Evolutionary conservation across 495 filamentous ascomycete species (phyloP).

Genomic region (Lophium mytilinum): DNA sequence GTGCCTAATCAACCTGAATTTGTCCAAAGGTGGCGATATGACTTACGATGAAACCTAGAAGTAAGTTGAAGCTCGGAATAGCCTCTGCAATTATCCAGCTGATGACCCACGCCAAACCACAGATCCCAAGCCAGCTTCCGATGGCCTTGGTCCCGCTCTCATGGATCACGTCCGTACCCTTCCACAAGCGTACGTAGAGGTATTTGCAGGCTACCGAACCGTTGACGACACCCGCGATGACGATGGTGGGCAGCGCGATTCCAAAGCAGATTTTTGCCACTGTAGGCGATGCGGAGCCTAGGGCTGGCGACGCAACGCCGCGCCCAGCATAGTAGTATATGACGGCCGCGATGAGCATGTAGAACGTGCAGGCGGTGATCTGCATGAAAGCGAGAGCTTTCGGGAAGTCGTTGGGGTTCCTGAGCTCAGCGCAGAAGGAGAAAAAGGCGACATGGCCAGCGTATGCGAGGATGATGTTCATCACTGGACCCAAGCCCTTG

Average conservation of each 20-base stretch:
- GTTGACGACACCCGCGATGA: constrained; percentile 65
- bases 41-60: constrained; percentile 30
- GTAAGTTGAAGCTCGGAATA: constrained; percentile 28
- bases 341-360: constrained; percentile 57
- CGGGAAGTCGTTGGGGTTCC: constrained; percentile 47
- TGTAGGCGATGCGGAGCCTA: constrained; percentile 52
- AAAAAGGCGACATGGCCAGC: constrained; percentile 68
- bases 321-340: constrained; percentile 69
- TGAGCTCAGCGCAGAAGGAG: constrained; percentile 70
- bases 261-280: constrained; percentile 71
- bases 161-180: constrained; percentile 13
- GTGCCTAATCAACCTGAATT: neutral
- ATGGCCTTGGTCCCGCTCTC: constrained; percentile 17
- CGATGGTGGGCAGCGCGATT: constrained; percentile 66
- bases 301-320: constrained; percentile 59
- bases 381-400: constrained; percentile 55
- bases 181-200: constrained; percentile 24
- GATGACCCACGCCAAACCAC: constrained; percentile 18
- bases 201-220: constrained; percentile 37
- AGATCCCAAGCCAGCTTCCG: constrained; percentile 27
- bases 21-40: neutral
- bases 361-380: constrained; percentile 56
- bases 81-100: constrained; percentile 29
- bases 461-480: constrained; percentile 70
- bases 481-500: constrained; percentile 49